phyloP scores from a whole-genome alignment of 768 basidiomycete species.

The Mycena kentingensis region DNA sequence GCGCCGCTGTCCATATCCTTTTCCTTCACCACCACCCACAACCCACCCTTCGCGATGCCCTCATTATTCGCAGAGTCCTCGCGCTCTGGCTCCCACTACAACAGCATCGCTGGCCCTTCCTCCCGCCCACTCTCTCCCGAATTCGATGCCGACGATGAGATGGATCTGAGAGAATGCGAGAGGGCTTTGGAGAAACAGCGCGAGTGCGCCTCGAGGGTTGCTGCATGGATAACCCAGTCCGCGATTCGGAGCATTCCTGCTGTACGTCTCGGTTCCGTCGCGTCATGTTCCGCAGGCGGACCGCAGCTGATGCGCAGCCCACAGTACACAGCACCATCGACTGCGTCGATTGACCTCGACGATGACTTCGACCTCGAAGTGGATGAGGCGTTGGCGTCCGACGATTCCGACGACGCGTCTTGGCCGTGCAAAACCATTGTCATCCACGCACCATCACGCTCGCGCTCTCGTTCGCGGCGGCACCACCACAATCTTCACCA shows the following conservation, averaged over 20 bases:
- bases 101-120: constrained; percentile 15
- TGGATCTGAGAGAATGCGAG: constrained; percentile 7
- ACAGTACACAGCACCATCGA: constrained; percentile 12
- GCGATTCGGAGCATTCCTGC: constrained; percentile 18
- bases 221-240: constrained; percentile 23
- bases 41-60: constrained; percentile 5
- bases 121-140: constrained; percentile 16
- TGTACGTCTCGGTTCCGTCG: constrained; percentile 10
- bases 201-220: constrained; percentile 18
- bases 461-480: constrained; percentile 14
- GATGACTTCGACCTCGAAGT: constrained; percentile 11
- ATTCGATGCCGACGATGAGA: constrained; percentile 9
- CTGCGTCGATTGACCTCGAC: constrained; percentile 15
- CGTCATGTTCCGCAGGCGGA: background rate
- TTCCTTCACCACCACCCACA: background rate
- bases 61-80: constrained; percentile 16
- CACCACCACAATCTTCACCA: constrained; percentile 9
- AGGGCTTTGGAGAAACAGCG: constrained; percentile 15
- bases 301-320: constrained; percentile 8
- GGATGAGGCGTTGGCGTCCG: constrained; percentile 5
- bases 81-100: constrained; percentile 14
- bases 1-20: background rate
- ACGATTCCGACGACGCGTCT: background rate
- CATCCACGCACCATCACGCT: constrained; percentile 15
- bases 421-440: constrained; percentile 6